Conservation (phyloP, 1,284 basidiomycete species). For the Pholiota adiposa region DNA sequence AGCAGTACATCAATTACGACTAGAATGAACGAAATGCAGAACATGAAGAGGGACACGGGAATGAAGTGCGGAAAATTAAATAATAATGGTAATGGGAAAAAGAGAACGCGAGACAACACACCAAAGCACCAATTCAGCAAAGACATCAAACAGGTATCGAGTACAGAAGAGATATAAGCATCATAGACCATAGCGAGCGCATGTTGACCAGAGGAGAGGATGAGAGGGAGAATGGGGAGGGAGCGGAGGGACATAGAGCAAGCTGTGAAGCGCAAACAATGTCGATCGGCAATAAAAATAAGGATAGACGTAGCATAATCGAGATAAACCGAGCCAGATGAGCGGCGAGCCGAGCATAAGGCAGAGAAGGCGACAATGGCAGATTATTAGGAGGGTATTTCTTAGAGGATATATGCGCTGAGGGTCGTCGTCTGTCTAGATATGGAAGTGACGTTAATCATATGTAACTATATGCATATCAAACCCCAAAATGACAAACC, state of each 20-base stretch:
- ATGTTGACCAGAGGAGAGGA: not conserved
- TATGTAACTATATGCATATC: not conserved
- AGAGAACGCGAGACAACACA: not conserved
- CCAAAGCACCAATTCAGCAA: not conserved
- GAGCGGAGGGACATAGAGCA: not conserved
- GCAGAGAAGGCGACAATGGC: not conserved
- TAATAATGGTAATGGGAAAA: not conserved
- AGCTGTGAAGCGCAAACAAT: not conserved
- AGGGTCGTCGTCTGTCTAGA: not conserved
- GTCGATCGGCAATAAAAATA: conserved; percentile 9
- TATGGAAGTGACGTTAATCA: not conserved
- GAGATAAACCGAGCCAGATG: not conserved
- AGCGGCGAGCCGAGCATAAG: not conserved
- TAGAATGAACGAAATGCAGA: not conserved
- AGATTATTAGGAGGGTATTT: too few species aligned
- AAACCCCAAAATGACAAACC: not conserved
- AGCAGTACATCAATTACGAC: conserved; percentile 4
- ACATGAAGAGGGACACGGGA: not conserved
- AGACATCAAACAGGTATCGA: not conserved
- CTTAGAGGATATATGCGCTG: not conserved
- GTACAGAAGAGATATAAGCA: not conserved
- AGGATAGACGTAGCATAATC: conserved; percentile 5
- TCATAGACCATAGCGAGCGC: not conserved
- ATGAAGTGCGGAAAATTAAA: not conserved
- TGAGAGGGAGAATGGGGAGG: not conserved